Evolutionary conservation across 805 yeast genomes (phyloP).

Genomic region (Schizosaccharomyces japonicus): DNA sequence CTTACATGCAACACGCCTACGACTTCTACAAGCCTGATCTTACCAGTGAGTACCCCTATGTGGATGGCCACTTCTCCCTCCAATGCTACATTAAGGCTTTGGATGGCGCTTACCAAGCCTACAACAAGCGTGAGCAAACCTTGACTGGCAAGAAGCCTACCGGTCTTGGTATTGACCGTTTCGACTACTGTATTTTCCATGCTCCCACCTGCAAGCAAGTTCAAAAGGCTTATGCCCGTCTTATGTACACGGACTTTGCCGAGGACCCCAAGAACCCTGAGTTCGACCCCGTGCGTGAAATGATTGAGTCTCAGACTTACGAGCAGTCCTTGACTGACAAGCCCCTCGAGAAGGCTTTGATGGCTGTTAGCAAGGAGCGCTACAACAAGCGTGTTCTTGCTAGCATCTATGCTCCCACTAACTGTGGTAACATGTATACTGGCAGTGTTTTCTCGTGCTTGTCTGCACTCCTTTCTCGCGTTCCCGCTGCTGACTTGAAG

Average conservation of each 20-base stretch:
- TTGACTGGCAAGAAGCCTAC: constrained; percentile 35
- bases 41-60: constrained; percentile 86
- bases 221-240: constrained; percentile 73
- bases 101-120: constrained; percentile 62
- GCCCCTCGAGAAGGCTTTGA: constrained; percentile 61
- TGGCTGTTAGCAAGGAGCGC: constrained; percentile 47
- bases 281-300: constrained; percentile 21
- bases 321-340: constrained; percentile 62
- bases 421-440: constrained; percentile 95
- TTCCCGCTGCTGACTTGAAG: constrained; percentile 50
- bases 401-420: constrained; percentile 69
- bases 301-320: constrained; percentile 37
- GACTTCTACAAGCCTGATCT: constrained; percentile 94
- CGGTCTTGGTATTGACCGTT: constrained; percentile 35
- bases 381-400: constrained; percentile 51
- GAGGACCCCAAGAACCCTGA: constrained; percentile 31
- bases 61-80: constrained; percentile 89
- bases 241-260: constrained; percentile 68
- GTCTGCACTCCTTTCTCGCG: constrained; percentile 53
- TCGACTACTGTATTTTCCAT: constrained; percentile 89
- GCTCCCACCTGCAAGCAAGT: constrained; percentile 95
- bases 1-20: constrained; percentile 88
- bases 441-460: constrained; percentile 78
- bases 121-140: constrained; percentile 25
- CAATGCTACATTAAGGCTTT: constrained; percentile 83